Percentiles rank a stretch among this genome's conserved stretches.
These are phyloP conservation scores for Teunomyces stri DNA, from an alignment of 805 yeast genomes.

Conservation along the genomic window DNA sequence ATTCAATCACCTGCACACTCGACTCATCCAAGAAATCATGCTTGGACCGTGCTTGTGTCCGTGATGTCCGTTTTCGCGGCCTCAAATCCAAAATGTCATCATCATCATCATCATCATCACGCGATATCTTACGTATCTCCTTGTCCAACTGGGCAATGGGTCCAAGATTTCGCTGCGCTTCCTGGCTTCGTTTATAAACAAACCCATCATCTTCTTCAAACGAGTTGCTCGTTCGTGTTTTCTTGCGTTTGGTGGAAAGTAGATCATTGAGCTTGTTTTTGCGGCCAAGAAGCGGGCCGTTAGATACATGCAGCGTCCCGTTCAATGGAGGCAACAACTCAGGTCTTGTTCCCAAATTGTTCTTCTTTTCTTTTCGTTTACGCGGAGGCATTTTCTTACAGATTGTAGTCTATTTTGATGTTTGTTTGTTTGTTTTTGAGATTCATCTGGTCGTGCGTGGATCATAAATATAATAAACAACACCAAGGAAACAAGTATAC, in stretches of 20 bases:
- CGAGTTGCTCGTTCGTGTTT: slow-evolving; percentile 5
- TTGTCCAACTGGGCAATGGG: slow-evolving; percentile 23
- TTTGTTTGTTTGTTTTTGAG: not conserved
- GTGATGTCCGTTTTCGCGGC: not conserved
- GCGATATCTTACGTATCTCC: slow-evolving; percentile 15
- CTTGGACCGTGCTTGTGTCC: slow-evolving; percentile 3
- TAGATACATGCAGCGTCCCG: not conserved
- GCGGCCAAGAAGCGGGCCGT: slow-evolving; percentile 14
- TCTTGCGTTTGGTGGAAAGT: slow-evolving; percentile 1
- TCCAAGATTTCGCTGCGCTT: slow-evolving; percentile 12
- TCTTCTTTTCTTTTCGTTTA: slow-evolving; percentile 1
- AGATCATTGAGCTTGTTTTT: slow-evolving; percentile 19
- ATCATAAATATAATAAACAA: not conserved
- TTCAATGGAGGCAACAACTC: not conserved
- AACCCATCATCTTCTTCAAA: slow-evolving; percentile 35
- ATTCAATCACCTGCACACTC: slow-evolving; percentile 8
- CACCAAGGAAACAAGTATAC: not conserved
- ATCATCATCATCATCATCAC: slow-evolving; percentile 15
- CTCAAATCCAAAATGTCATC: slow-evolving; percentile 6
- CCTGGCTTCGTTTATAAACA: slow-evolving; percentile 25
- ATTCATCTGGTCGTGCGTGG: not conserved
- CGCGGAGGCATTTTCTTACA: not conserved
- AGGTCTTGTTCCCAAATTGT: not conserved
- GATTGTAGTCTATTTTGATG: not conserved
- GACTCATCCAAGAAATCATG: slow-evolving; percentile 12